phyloP scores from a whole-genome alignment of 139 green algal species.

The Asterochloris sp. region DNA sequence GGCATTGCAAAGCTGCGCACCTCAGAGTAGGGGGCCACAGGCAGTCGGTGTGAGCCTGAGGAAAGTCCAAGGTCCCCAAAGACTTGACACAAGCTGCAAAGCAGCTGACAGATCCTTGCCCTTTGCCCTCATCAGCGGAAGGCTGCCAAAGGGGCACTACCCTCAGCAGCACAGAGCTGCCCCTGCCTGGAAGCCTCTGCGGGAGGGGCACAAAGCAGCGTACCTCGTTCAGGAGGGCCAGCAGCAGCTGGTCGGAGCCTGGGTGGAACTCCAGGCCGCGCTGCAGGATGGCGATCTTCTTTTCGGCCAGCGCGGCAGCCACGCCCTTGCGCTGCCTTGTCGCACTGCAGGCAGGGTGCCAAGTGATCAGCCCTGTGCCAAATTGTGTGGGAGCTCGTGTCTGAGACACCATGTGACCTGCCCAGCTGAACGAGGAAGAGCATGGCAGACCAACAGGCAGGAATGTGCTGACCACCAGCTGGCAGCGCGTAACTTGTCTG shows the following conservation, averaged over 20 bases:
- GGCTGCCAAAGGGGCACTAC: too few species aligned
- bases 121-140: too few species aligned
- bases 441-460: too few species aligned
- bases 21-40: too few species aligned
- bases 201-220: background rate
- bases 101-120: too few species aligned
- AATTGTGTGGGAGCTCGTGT: background rate
- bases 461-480: too few species aligned
- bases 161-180: too few species aligned
- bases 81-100: too few species aligned
- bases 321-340: conserved; percentile 1
- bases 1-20: too few species aligned
- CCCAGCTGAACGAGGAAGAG: background rate
- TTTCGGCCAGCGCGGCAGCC: conserved; percentile 56
- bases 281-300: conserved; percentile 74
- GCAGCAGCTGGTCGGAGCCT: conserved; percentile 53
- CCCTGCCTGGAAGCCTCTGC: background rate
- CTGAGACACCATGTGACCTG: background rate
- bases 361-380: background rate
- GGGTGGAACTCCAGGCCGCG: conserved; percentile 62
- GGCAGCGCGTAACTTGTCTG: too few species aligned
- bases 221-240: conserved; percentile 60
- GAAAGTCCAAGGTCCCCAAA: too few species aligned
- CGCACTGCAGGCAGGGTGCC: background rate
- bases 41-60: too few species aligned